Percentiles rank a stretch among this genome's conserved stretches.
phyloP scores from a whole-genome alignment of 2,329 filamentous ascomycete genomes.

The Leptographium procerum region DNA sequence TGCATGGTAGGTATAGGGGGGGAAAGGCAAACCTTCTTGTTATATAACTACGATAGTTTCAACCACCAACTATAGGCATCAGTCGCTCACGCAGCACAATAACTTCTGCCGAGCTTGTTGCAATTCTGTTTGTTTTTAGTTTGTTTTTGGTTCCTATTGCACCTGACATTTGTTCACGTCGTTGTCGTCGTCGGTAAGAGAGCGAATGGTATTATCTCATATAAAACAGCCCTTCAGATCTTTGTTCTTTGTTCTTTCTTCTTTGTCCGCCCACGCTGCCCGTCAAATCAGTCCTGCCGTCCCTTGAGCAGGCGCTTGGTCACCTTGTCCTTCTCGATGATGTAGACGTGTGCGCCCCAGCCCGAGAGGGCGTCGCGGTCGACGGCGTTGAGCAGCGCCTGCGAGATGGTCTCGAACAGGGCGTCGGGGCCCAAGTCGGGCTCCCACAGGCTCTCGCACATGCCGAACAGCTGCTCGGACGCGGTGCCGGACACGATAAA shows the following conservation, averaged over 20 bases:
- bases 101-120: not conserved
- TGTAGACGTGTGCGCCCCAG: conserved; percentile 98
- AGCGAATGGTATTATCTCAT: conserved; percentile 6
- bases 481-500: conserved; percentile 97
- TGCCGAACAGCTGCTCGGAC: conserved; percentile 95
- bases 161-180: not conserved
- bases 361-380: conserved; percentile 94
- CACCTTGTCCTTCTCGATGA: conserved; percentile 99
- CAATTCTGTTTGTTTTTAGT: not conserved
- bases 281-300: conserved; percentile 81
- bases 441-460: conserved; percentile 96
- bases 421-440: conserved; percentile 90
- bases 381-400: conserved; percentile 87
- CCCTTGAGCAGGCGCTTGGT: conserved; percentile 98
- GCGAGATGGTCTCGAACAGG: conserved; percentile 96
- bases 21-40: not conserved
- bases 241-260: too few relatives aligned
- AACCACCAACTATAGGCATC: not conserved
- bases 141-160: not conserved
- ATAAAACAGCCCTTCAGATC: not conserved
- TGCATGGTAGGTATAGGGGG: not conserved
- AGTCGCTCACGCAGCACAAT: not conserved
- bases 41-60: not conserved
- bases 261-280: too few relatives aligned
- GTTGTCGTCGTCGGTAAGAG: not conserved